Percentiles rank a stretch among this genome's conserved stretches.
Evolutionary conservation across 2,329 filamentous ascomycete species (phyloP).

Genomic region (Cordyceps cicadae): DNA sequence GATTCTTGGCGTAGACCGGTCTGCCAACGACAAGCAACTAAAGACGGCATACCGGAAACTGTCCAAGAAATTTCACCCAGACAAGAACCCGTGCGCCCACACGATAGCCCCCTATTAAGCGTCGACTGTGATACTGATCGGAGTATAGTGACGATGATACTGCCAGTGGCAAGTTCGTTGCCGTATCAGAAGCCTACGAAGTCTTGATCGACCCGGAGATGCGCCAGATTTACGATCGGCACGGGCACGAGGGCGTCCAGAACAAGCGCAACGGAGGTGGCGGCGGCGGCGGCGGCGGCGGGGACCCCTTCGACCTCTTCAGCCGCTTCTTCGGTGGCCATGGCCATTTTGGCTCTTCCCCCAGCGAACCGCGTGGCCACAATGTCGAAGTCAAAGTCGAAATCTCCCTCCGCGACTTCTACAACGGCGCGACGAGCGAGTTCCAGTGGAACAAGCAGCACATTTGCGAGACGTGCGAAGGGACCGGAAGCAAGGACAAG

Average conservation of each 20-base stretch:
- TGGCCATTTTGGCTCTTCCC: conserved; percentile 69
- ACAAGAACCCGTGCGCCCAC: conserved; percentile 82
- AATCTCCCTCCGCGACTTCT: conserved; percentile 81
- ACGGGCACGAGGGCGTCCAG: conserved; percentile 85
- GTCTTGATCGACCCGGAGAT: conserved; percentile 71
- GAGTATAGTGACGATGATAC: conserved; percentile 59
- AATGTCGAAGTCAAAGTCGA: conserved; percentile 81
- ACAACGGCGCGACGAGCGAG: conserved; percentile 77
- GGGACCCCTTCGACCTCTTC: conserved; percentile 93
- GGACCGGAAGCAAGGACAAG: conserved; percentile 74
- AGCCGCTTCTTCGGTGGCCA: conserved; percentile 91
- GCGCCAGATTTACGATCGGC: conserved; percentile 86
- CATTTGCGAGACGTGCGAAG: conserved; percentile 87
- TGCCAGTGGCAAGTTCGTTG: conserved; percentile 85
- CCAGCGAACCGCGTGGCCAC: conserved; percentile 69
- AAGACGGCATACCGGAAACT: conserved; percentile 88
- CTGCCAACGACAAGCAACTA: conserved; percentile 77
- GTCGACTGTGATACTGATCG: neutral
- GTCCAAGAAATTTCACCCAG: conserved; percentile 93
- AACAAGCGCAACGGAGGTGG: conserved; percentile 66
- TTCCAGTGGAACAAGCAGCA: conserved; percentile 91
- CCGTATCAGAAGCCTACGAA: conserved; percentile 93
- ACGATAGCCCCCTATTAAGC: neutral
- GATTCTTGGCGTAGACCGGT: conserved; percentile 71
- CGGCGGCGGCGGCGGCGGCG: conserved; percentile 51